Base-by-base conservation (phyloP, 176 grass and related monocot species). In the Puya raimondii region DNA sequence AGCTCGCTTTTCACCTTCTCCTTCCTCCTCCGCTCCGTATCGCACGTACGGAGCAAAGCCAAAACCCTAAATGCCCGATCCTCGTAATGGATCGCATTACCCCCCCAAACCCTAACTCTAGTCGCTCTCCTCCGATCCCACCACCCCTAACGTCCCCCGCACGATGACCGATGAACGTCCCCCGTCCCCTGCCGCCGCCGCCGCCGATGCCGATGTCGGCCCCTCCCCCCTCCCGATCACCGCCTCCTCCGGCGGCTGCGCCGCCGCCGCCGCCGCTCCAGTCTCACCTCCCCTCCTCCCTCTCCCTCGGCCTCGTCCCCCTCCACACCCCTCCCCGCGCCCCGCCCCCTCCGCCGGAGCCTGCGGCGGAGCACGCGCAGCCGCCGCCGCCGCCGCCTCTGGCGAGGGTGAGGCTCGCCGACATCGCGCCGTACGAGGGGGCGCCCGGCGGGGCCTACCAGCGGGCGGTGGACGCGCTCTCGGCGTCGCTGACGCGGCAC, bases 341-440 rank as follows among this genome's bases (percentile, higher is more conserved):
- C 23, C 27, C 65, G 2, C 57, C 29, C 10, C 65, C 20, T 21
- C 71, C 82, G 11, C 52, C 23, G 63, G 51, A 13, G 12, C 20
- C 65, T 18, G 22, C 23, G 3, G 13, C 51, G 50, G 49, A 52
- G 18, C 23, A 11, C 1, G 18, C 69, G n/a, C 13, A 65, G 7
- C 66, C 23, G 58, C 52, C 23, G 71, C 4, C 16, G 69, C 26
- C 70, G 51, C 67, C 68, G 64, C 65, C 76, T 9, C 59, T 79
- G 22, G 12, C 52, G 20, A 83, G 67, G 84, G 87, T 95, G 70
- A 85, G 77, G 65, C 76, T 90, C 69, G 72, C 77, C 13, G 86
- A 95, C 67, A 51, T 90, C 49, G 33, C 68, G 5, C 83, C 86
- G 4, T 79, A 84, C 52, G 86, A 95, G 23, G 91, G 91, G 63